Evolutionary conservation across 805 yeast genomes (phyloP).

Genomic region (Yarrowia keelungensis): DNA sequence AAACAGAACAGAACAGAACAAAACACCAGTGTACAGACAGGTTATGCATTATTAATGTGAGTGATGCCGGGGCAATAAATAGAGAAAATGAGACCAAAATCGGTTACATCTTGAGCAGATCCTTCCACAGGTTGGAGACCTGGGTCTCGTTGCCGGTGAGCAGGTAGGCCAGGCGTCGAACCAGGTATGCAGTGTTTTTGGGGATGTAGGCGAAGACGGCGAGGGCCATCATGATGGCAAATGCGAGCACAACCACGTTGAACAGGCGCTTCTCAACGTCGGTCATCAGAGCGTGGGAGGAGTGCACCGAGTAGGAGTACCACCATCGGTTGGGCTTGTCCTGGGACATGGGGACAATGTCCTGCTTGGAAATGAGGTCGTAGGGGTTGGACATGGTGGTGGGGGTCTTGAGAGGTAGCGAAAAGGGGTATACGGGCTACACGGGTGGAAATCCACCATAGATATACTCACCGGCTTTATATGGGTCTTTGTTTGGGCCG

Average conservation of each 20-base stretch:
- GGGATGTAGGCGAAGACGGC: constrained; percentile 34
- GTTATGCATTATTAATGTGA: constrained; percentile 1
- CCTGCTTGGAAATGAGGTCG: constrained; percentile 30
- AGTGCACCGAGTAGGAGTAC: constrained; percentile 35
- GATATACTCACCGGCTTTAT: constrained; percentile 33
- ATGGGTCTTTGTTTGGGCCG: constrained; percentile 12
- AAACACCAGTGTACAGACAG: neutral
- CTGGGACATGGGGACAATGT: constrained; percentile 22
- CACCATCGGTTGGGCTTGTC: constrained; percentile 26
- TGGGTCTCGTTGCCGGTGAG: constrained; percentile 8
- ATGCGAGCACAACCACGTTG: constrained; percentile 24
- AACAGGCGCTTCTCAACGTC: constrained; percentile 20
- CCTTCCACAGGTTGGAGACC: constrained; percentile 22
- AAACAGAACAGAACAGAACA: too few relatives aligned
- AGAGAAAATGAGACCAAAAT: neutral
- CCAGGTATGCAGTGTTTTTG: constrained; percentile 22
- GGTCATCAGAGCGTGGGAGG: constrained; percentile 36
- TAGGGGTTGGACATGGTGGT: constrained; percentile 24
- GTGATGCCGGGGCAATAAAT: constrained; percentile 6
- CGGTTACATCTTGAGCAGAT: constrained; percentile 1
- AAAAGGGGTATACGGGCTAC: neutral
- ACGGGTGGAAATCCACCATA: neutral
- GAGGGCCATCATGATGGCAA: constrained; percentile 19
- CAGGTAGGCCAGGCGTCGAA: constrained; percentile 16
- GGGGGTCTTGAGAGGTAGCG: neutral